phyloP scores from a whole-genome alignment of 176 grass and related monocot species.

The Carex scoparia region DNA sequence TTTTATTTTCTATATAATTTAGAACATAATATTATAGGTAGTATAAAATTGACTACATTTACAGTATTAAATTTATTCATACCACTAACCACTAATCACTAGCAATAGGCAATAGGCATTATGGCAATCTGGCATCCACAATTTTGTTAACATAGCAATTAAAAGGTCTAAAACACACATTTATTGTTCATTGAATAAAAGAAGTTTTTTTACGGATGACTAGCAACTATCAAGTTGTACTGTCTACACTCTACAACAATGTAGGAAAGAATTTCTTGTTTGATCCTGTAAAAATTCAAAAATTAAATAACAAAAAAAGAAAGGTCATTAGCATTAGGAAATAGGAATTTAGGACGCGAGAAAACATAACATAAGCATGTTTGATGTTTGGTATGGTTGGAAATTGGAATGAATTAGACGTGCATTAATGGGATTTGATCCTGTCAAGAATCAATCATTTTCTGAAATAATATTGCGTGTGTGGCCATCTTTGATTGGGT shows the following conservation, averaged over 20 bases:
- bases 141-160: not conserved
- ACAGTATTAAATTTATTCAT: too few relatives aligned
- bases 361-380: not conserved
- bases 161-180: not conserved
- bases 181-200: slow-evolving; percentile 1
- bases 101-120: not conserved
- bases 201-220: not conserved
- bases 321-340: not conserved
- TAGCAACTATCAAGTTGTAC: not conserved
- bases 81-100: too few relatives aligned
- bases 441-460: slow-evolving; percentile 25
- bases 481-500: slow-evolving; percentile 8
- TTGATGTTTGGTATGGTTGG: not conserved
- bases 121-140: not conserved
- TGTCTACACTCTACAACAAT: not conserved
- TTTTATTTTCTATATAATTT: too few relatives aligned
- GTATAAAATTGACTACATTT: too few relatives aligned
- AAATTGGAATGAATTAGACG: slow-evolving; percentile 1
- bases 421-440: slow-evolving; percentile 18
- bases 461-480: not conserved
- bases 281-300: not conserved
- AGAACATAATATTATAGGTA: too few relatives aligned
- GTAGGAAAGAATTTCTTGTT: not conserved
- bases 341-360: not conserved
- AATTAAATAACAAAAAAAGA: not conserved